Percentiles rank a stretch among this genome's conserved stretches.
These are phyloP conservation scores for Clonostachys sp. DNA, from an alignment of 2,329 filamentous ascomycete genomes.

Conservation along the genomic window DNA sequence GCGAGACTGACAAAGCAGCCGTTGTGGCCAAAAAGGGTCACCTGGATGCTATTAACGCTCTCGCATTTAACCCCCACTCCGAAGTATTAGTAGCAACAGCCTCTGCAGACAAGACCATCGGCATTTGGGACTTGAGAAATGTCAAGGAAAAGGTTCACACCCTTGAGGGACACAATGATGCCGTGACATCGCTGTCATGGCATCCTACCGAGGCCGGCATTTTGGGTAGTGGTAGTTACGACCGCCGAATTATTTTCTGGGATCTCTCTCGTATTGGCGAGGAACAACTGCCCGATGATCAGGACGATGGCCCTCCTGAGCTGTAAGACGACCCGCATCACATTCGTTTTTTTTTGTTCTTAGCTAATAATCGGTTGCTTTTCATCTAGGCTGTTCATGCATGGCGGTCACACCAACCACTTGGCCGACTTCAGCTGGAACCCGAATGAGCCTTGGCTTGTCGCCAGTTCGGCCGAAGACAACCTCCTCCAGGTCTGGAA, in stretches of 20 bases:
- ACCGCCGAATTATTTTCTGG: constrained; percentile 94
- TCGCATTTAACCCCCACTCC: constrained; percentile 90
- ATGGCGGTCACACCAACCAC: constrained; percentile 95
- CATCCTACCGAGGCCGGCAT: constrained; percentile 88
- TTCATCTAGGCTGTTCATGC: constrained; percentile 78
- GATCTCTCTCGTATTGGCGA: constrained; percentile 88
- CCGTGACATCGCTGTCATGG: constrained; percentile 90
- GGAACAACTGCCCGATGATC: constrained; percentile 91
- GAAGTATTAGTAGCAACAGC: constrained; percentile 89
- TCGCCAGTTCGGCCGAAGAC: constrained; percentile 93
- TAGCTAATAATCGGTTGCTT: constrained; percentile 10
- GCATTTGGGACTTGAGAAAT: constrained; percentile 91
- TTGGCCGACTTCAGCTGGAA: constrained; percentile 99
- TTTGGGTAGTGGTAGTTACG: constrained; percentile 86
- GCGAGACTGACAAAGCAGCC: constrained; percentile 61
- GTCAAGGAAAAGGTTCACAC: constrained; percentile 86
- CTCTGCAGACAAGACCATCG: constrained; percentile 92
- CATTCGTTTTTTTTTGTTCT: neutral
- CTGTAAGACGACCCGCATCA: constrained; percentile 55
- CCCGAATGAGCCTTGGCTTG: constrained; percentile 91
- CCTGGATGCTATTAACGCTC: constrained; percentile 88
- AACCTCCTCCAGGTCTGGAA: constrained; percentile 96
- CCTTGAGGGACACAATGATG: constrained; percentile 81
- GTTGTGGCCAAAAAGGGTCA: constrained; percentile 72
- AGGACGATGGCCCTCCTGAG: constrained; percentile 91